Evolutionary conservation across 192 early-diverging fungal species (phyloP).

Genomic region (Coemansia sp.): DNA sequence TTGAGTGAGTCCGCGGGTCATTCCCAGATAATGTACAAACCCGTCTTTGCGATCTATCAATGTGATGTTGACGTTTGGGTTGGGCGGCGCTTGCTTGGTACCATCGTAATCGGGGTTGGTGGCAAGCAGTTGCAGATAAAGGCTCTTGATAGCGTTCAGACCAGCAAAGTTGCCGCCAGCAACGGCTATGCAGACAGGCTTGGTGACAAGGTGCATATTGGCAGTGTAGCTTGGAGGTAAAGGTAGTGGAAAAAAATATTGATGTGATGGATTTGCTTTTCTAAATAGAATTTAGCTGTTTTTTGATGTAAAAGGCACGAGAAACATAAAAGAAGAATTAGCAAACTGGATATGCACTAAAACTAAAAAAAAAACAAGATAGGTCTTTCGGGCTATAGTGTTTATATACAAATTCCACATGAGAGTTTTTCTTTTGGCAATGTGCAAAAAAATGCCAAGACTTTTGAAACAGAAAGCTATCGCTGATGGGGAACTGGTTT

Average conservation of each 20-base stretch:
- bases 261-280: too few relatives aligned
- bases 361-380: too few relatives aligned
- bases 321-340: not conserved
- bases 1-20: constrained; percentile 35
- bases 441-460: constrained; percentile 10
- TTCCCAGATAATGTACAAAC: constrained; percentile 44
- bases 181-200: constrained; percentile 38
- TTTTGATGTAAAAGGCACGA: too few relatives aligned
- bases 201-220: constrained; percentile 24
- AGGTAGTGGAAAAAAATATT: not conserved
- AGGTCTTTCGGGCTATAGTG: too few relatives aligned
- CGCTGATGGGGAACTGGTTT: too few relatives aligned
- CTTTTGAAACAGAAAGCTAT: too few relatives aligned
- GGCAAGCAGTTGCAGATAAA: constrained; percentile 40
- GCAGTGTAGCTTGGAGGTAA: too few relatives aligned
- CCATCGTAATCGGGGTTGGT: constrained; percentile 43
- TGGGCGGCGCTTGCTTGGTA: constrained; percentile 34
- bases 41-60: constrained; percentile 43
- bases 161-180: constrained; percentile 53
- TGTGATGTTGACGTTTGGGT: constrained; percentile 40
- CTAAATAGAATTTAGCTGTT: not conserved
- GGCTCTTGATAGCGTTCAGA: constrained; percentile 30
- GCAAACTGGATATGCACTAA: not conserved
- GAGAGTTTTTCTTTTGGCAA: too few relatives aligned
- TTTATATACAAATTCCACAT: not conserved